Evolutionary conservation across 2,329 filamentous ascomycete species (phyloP), one percentile per base, ranked within the genome.

Genomic region (Trichophyton simii): DNA sequence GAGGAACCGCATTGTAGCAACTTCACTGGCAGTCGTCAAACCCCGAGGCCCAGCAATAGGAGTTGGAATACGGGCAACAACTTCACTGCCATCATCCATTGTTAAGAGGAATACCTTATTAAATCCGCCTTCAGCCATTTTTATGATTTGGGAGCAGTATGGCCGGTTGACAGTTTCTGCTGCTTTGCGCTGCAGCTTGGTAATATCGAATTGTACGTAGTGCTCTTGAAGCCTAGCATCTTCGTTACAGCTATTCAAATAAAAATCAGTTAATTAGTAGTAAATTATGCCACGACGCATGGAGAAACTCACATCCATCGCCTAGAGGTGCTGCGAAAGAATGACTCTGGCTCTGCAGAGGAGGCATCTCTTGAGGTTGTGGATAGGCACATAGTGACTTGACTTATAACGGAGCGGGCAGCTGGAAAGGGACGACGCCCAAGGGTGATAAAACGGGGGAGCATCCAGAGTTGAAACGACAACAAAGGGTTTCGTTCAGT

Each of bases 21-120:
- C 73, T 66, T 76, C 73, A 62, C 72, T 75, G 22, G 72, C 72
- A 13, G 72, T 65, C 28, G 71, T 65, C 3, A 67, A 67, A 25
- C 60, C 62, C 2, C 67, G 63, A 22, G 70, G 70, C 11, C 69
- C 70, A 2, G 68, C 69, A 57, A 65, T 64, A 0, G 66, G 66
- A 31, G 66, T 68, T 9, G 68, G 68, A 50, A 70, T 65, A 1
- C 67, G 65, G 2, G 66, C 69, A 36, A 71, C 48, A 7, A 70
- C 60, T 60, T 66, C 63, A 18, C 58, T 57, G 20, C 65, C 66
- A 60, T 71, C 58, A 31, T 61, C 52, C 65, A 68, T 64, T 7
- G 65, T 67, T 36, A 69, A 57, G 2, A 66, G 42, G 25, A 71
- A 69, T 8, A 60, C 63, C 41, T 68, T 68, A 50, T 71, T 70